Base-by-base conservation (phyloP, 257 asterid genomes). In the Nicotiana tomentosiformis region DNA sequence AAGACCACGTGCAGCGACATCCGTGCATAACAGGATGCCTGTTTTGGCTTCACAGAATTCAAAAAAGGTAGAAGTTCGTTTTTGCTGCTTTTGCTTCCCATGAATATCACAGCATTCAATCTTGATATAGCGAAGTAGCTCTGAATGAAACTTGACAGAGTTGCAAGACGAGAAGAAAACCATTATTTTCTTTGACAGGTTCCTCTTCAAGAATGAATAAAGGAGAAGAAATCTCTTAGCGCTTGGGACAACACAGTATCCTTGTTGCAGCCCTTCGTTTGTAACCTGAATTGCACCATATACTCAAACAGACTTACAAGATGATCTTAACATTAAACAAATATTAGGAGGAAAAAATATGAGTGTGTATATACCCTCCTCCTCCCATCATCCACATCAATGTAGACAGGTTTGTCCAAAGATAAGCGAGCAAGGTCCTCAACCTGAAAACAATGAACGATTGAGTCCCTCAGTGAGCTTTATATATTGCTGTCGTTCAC, bases 1-100 rank as follows among this genome's bases (percentile, higher is more conserved):
- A 82, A 96, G 97, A 80, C 99, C 99, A 85, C 99, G 98, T 74
- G 99, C 98, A 26, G 98, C 99, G 12, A 96, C 98, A 82, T 96
- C 98, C 0, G 99, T 96, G 84, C 99, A 94, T 81, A 96, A 88
- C 81, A 94, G 85, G 81, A 96, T 90, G 72, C 99, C 99, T 87
- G 90, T 93, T 82, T 93, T 91, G 18, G 97, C 96, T 84, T 91
- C 89, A 88, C 97, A 92, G 85, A 93, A 96, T n/a, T 92, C 93
- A 39, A 90, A 90, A 87, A 94, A 94, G 56, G 98, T 94, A 70
- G 95, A 82, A 1, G 98, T 91, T 80, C 98, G 90, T 84, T 96
- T 94, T 89, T 89, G 92, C 92, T 96, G 99, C 90, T 96, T 96
- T 87, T 92, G 97, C 92, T 94, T 93, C 76, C 99, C 98, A 83